Base-by-base conservation (phyloP, 164 flowering plant species). In the Tinospora cordifolia region DNA sequence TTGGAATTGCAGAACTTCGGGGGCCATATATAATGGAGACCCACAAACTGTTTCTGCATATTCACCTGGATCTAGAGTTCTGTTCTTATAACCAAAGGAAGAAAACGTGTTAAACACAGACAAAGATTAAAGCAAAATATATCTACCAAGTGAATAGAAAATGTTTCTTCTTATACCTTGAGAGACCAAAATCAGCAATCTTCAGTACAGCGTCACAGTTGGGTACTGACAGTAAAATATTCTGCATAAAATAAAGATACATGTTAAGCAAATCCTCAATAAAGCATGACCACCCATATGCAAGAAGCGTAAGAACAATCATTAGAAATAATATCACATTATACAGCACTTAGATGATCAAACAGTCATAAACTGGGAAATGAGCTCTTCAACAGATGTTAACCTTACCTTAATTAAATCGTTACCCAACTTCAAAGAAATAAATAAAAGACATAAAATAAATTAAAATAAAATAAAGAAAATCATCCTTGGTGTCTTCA, bases 11-110 rank as follows among this genome's bases (percentile, higher is more conserved):
- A 87, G 76, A 66, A 87, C 79, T 82, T 86, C 93, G 8, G 91
- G 93, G 74, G 90, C 93, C 93, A 89, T 86, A 82, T 87, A 89
- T 13, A 79, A 72, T 39, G 87, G 88, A 8, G 91, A 79, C 0
- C 91, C 90, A 76, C 90, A 89, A 49, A 87, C 85, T 22, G 85
- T 87, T 71, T 86, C 88, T 0, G 79, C 85, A 77, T 69, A 69
- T 17, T 80, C 79, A 26, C 80, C 80, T 8, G 87, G 85, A 70
- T 24, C 67, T 44, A 83, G 40, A 24, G 54, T 73, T 79, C 90
- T 86, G 84, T 54, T 71, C 57, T 15, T 38, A 34, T 39, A 70
- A 66, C 65, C 25, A 54, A 30, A 67, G 65, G 27, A 4, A 58
- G n/a, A 65, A 8, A 5, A 47, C 11, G 62, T 11, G 51, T 70